Evolutionary conservation across 495 filamentous ascomycete genomes (phyloP).

Genomic region (Penicillium ochrochloron): DNA sequence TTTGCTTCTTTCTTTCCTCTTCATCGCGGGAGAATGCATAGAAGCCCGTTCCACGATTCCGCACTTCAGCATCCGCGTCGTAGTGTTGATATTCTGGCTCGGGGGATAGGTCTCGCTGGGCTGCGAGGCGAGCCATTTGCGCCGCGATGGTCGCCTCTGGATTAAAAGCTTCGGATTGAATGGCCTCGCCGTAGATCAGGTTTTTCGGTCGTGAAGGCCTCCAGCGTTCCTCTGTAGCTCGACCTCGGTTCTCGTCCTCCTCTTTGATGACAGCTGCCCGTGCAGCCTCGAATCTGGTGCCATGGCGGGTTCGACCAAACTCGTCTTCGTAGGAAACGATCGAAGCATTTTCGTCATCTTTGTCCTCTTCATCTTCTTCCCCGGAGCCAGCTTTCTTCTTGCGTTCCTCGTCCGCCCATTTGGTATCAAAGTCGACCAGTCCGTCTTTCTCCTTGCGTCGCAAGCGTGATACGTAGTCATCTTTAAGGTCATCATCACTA

Average conservation of each 20-base stretch:
- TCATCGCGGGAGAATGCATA: constrained; percentile 81
- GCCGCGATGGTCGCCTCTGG: constrained; percentile 61
- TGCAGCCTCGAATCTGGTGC: constrained; percentile 65
- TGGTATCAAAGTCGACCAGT: constrained; percentile 90
- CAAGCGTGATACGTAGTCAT: constrained; percentile 38
- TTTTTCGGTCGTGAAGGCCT: constrained; percentile 66
- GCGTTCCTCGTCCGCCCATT: constrained; percentile 76
- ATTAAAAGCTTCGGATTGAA: constrained; percentile 81
- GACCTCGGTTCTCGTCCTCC: constrained; percentile 33
- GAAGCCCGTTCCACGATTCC: constrained; percentile 88
- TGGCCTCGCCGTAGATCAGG: constrained; percentile 81
- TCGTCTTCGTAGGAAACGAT: constrained; percentile 86
- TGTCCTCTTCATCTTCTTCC: constrained; percentile 42
- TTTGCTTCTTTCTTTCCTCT: constrained; percentile 67
- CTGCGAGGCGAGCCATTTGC: constrained; percentile 73
- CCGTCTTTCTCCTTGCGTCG: constrained; percentile 53
- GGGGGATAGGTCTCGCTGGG: constrained; percentile 69
- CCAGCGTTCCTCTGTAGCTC: constrained; percentile 54
- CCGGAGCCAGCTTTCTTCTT: constrained; percentile 42
- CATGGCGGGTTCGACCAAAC: constrained; percentile 76
- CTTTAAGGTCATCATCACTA: constrained; percentile 48
- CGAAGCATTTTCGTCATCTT: constrained; percentile 57
- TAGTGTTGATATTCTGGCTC: constrained; percentile 84
- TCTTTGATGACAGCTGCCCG: constrained; percentile 57
- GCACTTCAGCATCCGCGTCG: constrained; percentile 77